Percentiles rank a stretch among this genome's conserved stretches.
These are phyloP conservation scores for Paulownia fortunei DNA, from an alignment of 257 asterid genomes.

Conservation along the genomic window DNA sequence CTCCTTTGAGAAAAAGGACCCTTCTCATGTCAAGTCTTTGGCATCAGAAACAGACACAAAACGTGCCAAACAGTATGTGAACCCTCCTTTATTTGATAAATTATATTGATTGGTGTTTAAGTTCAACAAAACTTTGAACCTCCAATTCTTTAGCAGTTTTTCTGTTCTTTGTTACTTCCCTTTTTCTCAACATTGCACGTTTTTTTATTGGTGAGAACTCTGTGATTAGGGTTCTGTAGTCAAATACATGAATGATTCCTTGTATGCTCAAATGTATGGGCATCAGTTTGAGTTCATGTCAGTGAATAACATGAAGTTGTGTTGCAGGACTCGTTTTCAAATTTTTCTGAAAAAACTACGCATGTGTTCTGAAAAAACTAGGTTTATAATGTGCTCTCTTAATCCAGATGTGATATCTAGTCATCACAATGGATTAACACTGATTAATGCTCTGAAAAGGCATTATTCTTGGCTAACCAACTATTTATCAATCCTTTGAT, in stretches of 20 bases:
- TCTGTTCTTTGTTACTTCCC: constrained; percentile 6
- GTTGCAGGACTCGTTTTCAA: background rate
- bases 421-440: background rate
- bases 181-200: background rate
- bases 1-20: constrained; percentile 63
- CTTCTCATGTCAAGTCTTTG: constrained; percentile 55
- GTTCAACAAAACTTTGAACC: constrained; percentile 10
- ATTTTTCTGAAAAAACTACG: background rate
- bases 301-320: constrained; percentile 2
- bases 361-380: constrained; percentile 1
- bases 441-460: constrained; percentile 9
- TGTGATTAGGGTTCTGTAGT: background rate
- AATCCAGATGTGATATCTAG: background rate
- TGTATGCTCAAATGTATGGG: constrained; percentile 6
- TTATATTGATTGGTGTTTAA: background rate
- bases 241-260: background rate
- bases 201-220: constrained; percentile 11
- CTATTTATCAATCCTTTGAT: background rate
- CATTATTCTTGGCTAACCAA: background rate
- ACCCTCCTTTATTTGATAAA: constrained; percentile 30
- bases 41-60: constrained; percentile 79
- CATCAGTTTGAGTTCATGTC: constrained; percentile 13
- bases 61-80: constrained; percentile 92
- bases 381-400: constrained; percentile 12
- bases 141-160: background rate